Conservation (phyloP, 306 rosid species). For the Malus fusca region DNA sequence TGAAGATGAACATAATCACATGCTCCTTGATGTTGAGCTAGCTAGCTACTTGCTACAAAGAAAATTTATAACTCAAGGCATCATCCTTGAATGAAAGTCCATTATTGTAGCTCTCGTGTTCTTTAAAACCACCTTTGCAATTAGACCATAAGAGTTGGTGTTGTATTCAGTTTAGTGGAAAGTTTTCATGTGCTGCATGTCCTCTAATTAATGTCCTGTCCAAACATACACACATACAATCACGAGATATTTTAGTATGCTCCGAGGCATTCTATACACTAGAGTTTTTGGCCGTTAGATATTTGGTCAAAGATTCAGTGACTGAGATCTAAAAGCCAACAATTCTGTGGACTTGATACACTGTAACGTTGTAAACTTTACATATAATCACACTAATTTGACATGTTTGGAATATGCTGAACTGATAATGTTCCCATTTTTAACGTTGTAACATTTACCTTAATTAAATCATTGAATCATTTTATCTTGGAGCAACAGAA, state of each 20-base stretch:
- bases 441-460: background rate
- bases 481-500: background rate
- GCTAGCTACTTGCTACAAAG: background rate
- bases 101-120: background rate
- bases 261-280: background rate
- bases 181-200: background rate
- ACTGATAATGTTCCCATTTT: background rate
- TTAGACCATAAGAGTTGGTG: background rate
- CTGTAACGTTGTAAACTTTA: background rate
- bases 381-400: background rate
- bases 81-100: background rate
- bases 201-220: background rate
- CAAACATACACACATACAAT: background rate
- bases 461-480: background rate
- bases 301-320: no score
- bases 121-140: background rate
- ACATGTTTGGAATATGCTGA: background rate
- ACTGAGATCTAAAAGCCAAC: background rate
- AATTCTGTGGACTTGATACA: background rate
- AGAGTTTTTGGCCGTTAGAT: background rate
- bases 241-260: background rate
- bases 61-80: background rate
- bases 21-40: background rate
- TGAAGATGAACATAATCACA: background rate
- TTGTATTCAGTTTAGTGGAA: background rate